A percentile compares a stretch with the other conserved stretches of the same genome.
Conservation (phyloP, 2,329 filamentous ascomycete species). For the Colletotrichum horii region DNA sequence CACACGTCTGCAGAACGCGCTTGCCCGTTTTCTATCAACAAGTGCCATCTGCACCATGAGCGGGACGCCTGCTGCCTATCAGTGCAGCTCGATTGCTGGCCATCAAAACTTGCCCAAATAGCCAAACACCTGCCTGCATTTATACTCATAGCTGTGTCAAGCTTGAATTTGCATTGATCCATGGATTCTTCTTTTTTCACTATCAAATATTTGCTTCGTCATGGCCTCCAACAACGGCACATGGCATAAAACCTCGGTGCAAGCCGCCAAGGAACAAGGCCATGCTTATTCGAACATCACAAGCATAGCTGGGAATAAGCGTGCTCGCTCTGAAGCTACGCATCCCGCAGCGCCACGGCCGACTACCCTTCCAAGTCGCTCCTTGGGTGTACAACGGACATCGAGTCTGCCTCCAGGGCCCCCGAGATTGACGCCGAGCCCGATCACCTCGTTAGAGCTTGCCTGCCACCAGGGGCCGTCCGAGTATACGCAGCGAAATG, state of each 20-base stretch:
- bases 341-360: constrained; percentile 1
- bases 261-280: constrained; percentile 45
- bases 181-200: not conserved
- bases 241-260: constrained; percentile 56
- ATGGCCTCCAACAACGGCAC: constrained; percentile 48
- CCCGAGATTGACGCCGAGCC: constrained; percentile 45
- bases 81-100: not conserved
- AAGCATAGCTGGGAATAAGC: constrained; percentile 55
- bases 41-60: not conserved
- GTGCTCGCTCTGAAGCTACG: constrained; percentile 27
- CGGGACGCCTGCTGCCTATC: not conserved
- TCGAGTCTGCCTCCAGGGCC: constrained; percentile 35
- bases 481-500: constrained; percentile 63
- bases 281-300: constrained; percentile 42
- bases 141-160: not conserved
- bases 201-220: constrained; percentile 5
- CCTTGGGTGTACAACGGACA: constrained; percentile 37
- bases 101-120: not conserved
- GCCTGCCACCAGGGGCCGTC: constrained; percentile 34
- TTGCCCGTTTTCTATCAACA: constrained; percentile 3
- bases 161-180: not conserved
- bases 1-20: constrained; percentile 8
- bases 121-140: not conserved
- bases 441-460: constrained; percentile 44
- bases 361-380: not conserved